Evolutionary conservation across 2,329 filamentous ascomycete genomes (phyloP).

Genomic region (Aspergillus tamarii): DNA sequence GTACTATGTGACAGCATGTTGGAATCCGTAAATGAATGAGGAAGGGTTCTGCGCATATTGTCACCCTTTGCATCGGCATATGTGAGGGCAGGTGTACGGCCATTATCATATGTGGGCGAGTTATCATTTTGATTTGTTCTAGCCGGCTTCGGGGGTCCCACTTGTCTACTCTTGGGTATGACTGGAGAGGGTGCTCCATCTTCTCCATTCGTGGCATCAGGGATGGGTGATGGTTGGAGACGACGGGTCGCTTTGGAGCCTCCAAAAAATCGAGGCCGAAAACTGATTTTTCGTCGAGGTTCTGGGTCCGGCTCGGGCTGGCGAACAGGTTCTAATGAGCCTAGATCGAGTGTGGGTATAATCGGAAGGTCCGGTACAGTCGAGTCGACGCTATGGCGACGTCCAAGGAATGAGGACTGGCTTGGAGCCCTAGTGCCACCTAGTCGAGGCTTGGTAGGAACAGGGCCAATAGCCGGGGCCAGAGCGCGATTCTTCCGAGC

Average conservation of each 20-base stretch:
- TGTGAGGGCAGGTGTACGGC: conserved; percentile 22
- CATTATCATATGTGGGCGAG: conserved; percentile 18
- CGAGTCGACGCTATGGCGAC: conserved; percentile 32
- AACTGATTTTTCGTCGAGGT: conserved; percentile 37
- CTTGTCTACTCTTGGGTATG: conserved; percentile 34
- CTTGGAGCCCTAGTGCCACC: conserved; percentile 24
- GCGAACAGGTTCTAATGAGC: conserved; percentile 25
- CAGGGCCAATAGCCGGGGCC: conserved; percentile 12
- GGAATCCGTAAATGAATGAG: conserved; percentile 34
- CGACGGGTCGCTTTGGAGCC: conserved; percentile 31
- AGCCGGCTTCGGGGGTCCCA: conserved; percentile 15
- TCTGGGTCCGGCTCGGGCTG: conserved; percentile 25
- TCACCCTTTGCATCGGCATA: conserved; percentile 17
- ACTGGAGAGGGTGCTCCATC: conserved; percentile 41
- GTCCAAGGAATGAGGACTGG: conserved; percentile 31
- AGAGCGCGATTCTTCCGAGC: conserved; percentile 20
- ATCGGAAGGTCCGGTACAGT: conserved; percentile 25
- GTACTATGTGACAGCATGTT: conserved; percentile 23
- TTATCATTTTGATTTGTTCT: conserved; percentile 17
- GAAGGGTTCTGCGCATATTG: conserved; percentile 19
- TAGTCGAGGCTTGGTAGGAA: conserved; percentile 16
- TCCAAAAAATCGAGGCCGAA: conserved; percentile 41
- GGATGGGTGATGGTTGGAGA: conserved; percentile 29
- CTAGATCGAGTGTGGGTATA: conserved; percentile 34
- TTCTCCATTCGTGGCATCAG: conserved; percentile 29